phyloP scores from a whole-genome alignment of 306 rosid species.

The Datisca glomerata region DNA sequence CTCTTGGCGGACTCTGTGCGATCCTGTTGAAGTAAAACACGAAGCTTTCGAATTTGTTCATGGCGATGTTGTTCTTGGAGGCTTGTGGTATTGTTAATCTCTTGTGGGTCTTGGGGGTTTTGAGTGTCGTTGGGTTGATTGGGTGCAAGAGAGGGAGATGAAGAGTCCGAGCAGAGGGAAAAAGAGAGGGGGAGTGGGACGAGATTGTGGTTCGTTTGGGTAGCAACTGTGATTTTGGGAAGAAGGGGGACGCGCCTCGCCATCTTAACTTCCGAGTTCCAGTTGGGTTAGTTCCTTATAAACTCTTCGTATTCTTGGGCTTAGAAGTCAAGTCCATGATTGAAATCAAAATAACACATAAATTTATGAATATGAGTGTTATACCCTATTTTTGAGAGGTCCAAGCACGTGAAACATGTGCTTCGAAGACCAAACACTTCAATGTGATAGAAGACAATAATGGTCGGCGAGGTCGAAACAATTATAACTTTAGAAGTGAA shows the following conservation, averaged over 20 bases:
- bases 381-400: no score
- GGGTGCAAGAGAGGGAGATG: not conserved
- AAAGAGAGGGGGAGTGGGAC: not conserved
- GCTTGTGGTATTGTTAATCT: conserved; percentile 1
- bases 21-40: conserved; percentile 28
- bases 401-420: no score
- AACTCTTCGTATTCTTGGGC: no score
- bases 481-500: no score
- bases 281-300: not conserved
- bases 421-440: no score
- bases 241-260: not conserved
- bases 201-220: not conserved
- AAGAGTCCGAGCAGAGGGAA: not conserved
- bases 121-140: not conserved
- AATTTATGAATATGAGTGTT: no score
- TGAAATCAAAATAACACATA: no score
- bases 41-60: conserved; percentile 36
- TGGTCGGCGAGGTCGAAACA: no score
- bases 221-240: not conserved
- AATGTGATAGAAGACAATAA: no score
- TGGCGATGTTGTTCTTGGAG: conserved; percentile 18
- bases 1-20: conserved; percentile 24
- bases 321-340: no score
- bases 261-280: not conserved
- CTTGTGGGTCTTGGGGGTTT: not conserved